Conservation (phyloP, 257 asterid species). For the Nicotiana undulata region DNA sequence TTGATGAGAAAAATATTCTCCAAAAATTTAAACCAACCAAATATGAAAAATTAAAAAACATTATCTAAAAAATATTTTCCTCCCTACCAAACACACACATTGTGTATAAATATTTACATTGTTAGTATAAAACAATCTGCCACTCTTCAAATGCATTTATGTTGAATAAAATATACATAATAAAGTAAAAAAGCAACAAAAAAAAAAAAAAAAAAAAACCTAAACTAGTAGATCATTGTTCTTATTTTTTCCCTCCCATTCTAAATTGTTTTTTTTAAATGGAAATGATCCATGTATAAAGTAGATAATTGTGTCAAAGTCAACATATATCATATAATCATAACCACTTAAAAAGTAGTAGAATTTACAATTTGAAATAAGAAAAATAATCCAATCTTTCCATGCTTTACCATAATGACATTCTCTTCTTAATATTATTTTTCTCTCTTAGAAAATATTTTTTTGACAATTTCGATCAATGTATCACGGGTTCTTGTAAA, state of each 20-base stretch:
- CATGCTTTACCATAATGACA: too few species aligned
- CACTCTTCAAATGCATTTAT: not conserved
- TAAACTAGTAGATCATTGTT: not conserved
- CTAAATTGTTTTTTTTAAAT: not conserved
- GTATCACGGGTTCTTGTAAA: too few species aligned
- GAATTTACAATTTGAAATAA: not conserved
- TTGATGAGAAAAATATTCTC: too few species aligned
- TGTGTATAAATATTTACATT: too few species aligned
- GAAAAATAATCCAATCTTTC: too few species aligned
- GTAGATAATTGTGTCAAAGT: not conserved
- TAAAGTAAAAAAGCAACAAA: not conserved
- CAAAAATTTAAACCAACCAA: too few species aligned
- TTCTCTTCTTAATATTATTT: too few species aligned
- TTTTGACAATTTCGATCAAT: not conserved
- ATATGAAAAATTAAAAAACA: too few species aligned
- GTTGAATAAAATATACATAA: too few species aligned
- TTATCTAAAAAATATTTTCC: too few species aligned
- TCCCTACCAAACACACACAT: too few species aligned
- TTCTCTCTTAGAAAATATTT: too few species aligned
- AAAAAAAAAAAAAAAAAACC: not conserved
- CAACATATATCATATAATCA: not conserved
- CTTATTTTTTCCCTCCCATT: not conserved
- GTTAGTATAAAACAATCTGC: not conserved
- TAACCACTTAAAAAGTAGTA: not conserved
- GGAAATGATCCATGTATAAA: not conserved